A percentile compares a stretch with the other conserved stretches of the same genome.
Conservation (phyloP, 257 asterid species). For the Salvia rosmarinus region DNA sequence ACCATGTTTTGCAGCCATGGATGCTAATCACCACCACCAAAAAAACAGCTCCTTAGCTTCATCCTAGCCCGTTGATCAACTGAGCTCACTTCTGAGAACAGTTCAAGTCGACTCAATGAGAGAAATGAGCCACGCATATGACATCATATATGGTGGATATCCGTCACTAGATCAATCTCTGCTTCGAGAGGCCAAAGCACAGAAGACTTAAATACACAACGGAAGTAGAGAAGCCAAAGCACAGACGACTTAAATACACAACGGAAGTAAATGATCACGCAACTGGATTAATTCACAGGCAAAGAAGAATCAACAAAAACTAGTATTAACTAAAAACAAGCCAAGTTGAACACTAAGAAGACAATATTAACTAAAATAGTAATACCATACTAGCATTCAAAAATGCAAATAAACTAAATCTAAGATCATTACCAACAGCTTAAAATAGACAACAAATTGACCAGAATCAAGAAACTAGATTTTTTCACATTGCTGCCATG, state of each 20-base stretch:
- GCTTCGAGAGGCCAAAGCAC: too few relatives aligned
- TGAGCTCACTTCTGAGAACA: neutral
- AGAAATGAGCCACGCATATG: slow-evolving; percentile 28
- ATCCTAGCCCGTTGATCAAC: neutral
- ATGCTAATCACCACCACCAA: slow-evolving; percentile 28
- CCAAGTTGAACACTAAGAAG: slow-evolving; percentile 34
- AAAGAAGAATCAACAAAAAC: slow-evolving; percentile 33
- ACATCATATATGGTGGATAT: slow-evolving; percentile 43
- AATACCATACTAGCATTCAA: slow-evolving; percentile 8
- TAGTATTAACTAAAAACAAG: too few relatives aligned
- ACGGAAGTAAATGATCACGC: slow-evolving; percentile 25
- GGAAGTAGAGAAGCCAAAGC: too few relatives aligned
- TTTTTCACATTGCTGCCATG: slow-evolving; percentile 26
- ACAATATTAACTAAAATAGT: slow-evolving; percentile 13
- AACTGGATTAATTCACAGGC: slow-evolving; percentile 20
- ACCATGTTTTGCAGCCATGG: slow-evolving; percentile 33
- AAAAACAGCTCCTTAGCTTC: neutral
- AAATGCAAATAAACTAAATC: slow-evolving; percentile 29
- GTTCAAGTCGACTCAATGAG: neutral
- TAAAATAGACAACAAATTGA: slow-evolving; percentile 34
- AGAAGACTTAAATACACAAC: slow-evolving; percentile 40
- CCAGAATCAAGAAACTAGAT: slow-evolving; percentile 38
- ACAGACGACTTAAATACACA: slow-evolving; percentile 41
- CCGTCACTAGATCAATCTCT: too few relatives aligned
- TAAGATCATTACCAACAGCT: slow-evolving; percentile 39